These are phyloP conservation scores for Sechiopsis laciniata DNA, from an alignment of 306 rosid genomes.

Conservation along the genomic window DNA sequence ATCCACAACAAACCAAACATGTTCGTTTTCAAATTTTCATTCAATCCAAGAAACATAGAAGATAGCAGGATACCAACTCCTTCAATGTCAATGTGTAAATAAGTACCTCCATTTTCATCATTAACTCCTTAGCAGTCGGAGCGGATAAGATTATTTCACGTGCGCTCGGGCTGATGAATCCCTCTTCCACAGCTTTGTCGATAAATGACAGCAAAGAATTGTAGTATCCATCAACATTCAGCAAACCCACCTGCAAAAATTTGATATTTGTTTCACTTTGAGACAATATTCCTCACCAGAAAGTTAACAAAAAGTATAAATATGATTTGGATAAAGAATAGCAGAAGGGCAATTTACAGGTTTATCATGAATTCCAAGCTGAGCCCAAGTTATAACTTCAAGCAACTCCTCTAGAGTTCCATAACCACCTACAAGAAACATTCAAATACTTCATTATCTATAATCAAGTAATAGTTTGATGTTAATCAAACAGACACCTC, in stretches of 20 bases:
- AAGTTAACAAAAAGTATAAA: neutral
- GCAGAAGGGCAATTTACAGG: constrained; percentile 38
- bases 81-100: neutral
- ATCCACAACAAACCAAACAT: too few species aligned
- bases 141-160: constrained; percentile 70
- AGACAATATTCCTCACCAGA: neutral
- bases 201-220: constrained; percentile 57
- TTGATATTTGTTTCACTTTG: neutral
- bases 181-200: constrained; percentile 76
- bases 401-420: constrained; percentile 77
- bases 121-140: constrained; percentile 57
- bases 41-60: constrained; percentile 15
- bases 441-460: constrained; percentile 18
- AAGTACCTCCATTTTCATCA: constrained; percentile 63
- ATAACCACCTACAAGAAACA: constrained; percentile 59
- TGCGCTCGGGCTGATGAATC: constrained; percentile 56
- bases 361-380: constrained; percentile 76
- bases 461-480: neutral
- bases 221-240: constrained; percentile 73
- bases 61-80: neutral
- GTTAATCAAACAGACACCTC: neutral
- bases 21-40: neutral
- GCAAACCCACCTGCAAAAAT: constrained; percentile 55
- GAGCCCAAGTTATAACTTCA: constrained; percentile 86
- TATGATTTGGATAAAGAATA: neutral